Evolutionary conservation across 2,329 filamentous ascomycete genomes (phyloP).

Genomic region (Hypoxylon sp.): DNA sequence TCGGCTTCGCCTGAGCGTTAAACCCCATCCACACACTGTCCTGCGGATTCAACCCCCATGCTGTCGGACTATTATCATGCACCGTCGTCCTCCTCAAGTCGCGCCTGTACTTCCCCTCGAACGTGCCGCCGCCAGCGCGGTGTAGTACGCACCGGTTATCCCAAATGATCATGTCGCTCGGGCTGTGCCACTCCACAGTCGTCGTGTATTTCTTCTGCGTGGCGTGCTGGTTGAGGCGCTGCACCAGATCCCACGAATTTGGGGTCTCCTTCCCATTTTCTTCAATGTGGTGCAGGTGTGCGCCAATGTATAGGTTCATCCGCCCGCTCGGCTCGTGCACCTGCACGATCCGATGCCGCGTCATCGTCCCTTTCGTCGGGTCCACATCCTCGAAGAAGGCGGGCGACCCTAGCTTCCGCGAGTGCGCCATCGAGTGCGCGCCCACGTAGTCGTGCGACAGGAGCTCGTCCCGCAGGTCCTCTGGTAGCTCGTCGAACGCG

Average conservation of each 20-base stretch:
- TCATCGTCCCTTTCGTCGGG: conserved; percentile 55
- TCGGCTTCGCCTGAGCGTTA: conserved; percentile 30
- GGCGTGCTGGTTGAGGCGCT: conserved; percentile 61
- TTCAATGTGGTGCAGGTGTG: conserved; percentile 67
- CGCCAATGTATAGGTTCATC: conserved; percentile 66
- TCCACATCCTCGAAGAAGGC: conserved; percentile 62
- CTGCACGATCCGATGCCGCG: conserved; percentile 64
- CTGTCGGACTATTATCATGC: conserved; percentile 58
- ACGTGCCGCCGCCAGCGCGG: conserved; percentile 62
- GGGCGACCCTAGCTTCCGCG: conserved; percentile 64
- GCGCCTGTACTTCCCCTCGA: conserved; percentile 61
- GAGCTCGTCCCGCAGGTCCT: conserved; percentile 53
- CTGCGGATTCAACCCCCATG: conserved; percentile 56
- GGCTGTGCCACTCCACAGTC: conserved; percentile 62
- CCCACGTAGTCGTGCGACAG: conserved; percentile 59
- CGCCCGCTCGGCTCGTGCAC: conserved; percentile 64
- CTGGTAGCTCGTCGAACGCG: conserved; percentile 62
- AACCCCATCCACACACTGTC: conserved; percentile 46
- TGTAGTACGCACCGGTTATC: conserved; percentile 71
- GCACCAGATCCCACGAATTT: conserved; percentile 55
- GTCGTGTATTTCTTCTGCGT: conserved; percentile 62
- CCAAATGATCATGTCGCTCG: conserved; percentile 68
- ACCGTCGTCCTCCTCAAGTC: conserved; percentile 71
- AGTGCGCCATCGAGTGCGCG: conserved; percentile 66
- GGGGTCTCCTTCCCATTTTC: conserved; percentile 51